These are phyloP conservation scores for Pseudopediastrum boryanum DNA, from an alignment of 139 green algal species.

Conservation along the genomic window DNA sequence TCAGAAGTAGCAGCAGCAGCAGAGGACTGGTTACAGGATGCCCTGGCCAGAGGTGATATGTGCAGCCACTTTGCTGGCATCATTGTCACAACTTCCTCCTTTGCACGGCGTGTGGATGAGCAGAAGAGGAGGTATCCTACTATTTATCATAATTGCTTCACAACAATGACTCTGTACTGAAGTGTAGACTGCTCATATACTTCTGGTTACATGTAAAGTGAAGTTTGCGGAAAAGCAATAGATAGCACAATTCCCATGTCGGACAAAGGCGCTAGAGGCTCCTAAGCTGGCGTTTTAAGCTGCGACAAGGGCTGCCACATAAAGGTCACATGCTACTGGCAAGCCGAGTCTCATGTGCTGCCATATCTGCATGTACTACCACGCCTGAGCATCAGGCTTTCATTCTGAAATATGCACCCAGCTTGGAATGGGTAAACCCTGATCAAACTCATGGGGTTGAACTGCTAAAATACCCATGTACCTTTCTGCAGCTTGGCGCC, in stretches of 20 bases:
- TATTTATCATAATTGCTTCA: background rate
- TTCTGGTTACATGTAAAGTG: too few species aligned
- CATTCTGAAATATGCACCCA: background rate
- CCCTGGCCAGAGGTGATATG: background rate
- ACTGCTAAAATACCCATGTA: background rate
- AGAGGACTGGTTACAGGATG: background rate
- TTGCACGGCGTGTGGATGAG: too few species aligned
- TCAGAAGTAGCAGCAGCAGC: constrained; percentile 10
- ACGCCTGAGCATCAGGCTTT: background rate
- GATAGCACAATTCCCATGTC: too few species aligned
- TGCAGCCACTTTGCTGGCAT: constrained; percentile 2
- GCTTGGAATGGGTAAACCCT: background rate
- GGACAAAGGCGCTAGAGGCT: too few species aligned
- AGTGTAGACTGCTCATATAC: too few species aligned
- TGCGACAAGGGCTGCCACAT: too few species aligned
- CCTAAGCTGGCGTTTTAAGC: too few species aligned
- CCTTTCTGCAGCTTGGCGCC: background rate
- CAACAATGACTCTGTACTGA: background rate
- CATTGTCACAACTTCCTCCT: background rate
- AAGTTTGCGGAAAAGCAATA: too few species aligned
- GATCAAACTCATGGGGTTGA: background rate
- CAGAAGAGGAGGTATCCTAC: too few species aligned
- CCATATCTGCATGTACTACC: background rate
- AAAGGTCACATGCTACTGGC: background rate
- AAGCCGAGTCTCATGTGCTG: background rate